Conservation (phyloP, 202 grass and related monocot species). For the Hordeum pubiflorum region DNA sequence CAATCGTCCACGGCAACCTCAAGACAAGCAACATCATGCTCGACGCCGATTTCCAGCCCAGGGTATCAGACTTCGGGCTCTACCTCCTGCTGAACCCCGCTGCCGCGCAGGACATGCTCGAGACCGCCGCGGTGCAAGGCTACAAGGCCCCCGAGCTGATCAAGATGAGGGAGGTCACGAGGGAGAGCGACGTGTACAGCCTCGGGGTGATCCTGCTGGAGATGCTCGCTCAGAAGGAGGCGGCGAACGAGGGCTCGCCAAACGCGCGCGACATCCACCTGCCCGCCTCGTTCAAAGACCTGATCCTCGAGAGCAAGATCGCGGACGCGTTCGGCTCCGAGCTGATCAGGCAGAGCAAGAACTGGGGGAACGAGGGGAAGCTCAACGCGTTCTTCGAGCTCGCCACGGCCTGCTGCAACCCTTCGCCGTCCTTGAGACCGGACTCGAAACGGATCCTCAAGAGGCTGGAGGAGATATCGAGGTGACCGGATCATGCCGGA, state of each 20-base stretch:
- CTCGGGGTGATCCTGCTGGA: conserved; percentile 87
- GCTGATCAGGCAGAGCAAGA: conserved; percentile 59
- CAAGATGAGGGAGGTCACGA: conserved; percentile 67
- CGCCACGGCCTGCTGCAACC: conserved; percentile 71
- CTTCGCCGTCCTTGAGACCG: conserved; percentile 73
- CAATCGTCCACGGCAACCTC: conserved; percentile 84
- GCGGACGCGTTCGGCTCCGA: conserved; percentile 61
- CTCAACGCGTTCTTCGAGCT: conserved; percentile 58
- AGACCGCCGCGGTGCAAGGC: conserved; percentile 54
- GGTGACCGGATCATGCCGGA: background rate
- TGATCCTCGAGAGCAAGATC: conserved; percentile 91
- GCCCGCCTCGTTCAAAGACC: conserved; percentile 59
- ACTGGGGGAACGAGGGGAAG: conserved; percentile 46
- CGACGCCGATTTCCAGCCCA: conserved; percentile 75
- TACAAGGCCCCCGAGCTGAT: conserved; percentile 88
- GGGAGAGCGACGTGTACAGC: conserved; percentile 80
- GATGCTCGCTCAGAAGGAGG: conserved; percentile 84
- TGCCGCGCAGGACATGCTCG: conserved; percentile 71
- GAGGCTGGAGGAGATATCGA: conserved; percentile 63
- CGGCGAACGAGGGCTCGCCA: conserved; percentile 8
- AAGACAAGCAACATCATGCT: conserved; percentile 93
- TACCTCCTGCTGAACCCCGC: conserved; percentile 57
- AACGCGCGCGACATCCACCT: conserved; percentile 61
- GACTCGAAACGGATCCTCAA: conserved; percentile 54
- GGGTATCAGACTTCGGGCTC: conserved; percentile 78